Evolutionary conservation across 495 filamentous ascomycete species (phyloP), one percentile per base, ranked within the genome.

Genomic region (Tuber borchii): DNA sequence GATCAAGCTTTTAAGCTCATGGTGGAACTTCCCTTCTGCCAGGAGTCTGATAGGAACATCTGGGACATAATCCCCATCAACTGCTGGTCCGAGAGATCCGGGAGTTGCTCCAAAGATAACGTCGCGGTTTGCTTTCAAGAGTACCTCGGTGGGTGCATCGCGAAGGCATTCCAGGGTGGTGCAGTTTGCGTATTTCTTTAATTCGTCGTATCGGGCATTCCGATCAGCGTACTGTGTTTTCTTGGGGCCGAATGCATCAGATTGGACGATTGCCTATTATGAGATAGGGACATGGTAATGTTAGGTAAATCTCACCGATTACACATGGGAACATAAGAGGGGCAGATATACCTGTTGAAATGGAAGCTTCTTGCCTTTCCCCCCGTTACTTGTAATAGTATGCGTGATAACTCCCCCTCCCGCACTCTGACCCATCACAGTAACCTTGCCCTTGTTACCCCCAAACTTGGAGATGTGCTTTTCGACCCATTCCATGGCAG

Each of bases 401-500:
- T 81, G 80, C 72, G 77, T 56, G 45, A 82, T 87, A 26, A 86
- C 87, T 1, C 89, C 89, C 7, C 84, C 92, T 37, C 92, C 92
- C 4, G 92, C 91, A 19, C 89, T 91, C 75, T 91, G 87, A 43
- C 92, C 92, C 76, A 88, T 86, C 9, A 92, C 86, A 10, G 91
- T 93, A 56, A 93, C 87, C 70, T 86, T 83, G 8, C 83, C 74
- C 0, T 87, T 85, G 79, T 93, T 87, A 34, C 92, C 92, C 19
- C 92, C 91, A 77, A 94, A 94, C 8, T 88, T 86, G 73, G 86
- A 84, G 74, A 94, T 93, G 81, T 93, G 84, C 74, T 88, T 85
- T 76, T 91, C 86, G 17, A 94, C 87, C 93, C 93, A 95, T 46
- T 91, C 83, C 46, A 94, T 84, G 20, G 90, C 91, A 77, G 91